These are phyloP conservation scores for Echria macrotheca DNA, from an alignment of 495 filamentous ascomycete genomes.

Conservation along the genomic window DNA sequence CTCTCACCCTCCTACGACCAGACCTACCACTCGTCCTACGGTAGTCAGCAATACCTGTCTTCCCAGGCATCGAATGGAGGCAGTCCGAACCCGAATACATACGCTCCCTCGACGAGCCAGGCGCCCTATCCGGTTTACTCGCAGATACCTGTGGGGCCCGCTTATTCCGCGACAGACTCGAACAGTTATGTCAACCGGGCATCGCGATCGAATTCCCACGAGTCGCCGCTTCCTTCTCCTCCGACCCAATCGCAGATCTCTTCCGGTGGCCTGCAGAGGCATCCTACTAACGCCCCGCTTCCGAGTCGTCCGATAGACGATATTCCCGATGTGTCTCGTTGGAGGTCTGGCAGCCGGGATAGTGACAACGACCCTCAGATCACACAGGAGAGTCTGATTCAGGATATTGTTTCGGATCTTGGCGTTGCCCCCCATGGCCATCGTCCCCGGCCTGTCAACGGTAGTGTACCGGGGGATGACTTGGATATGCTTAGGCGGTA, in stretches of 20 bases:
- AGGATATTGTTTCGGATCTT: slow-evolving; percentile 50
- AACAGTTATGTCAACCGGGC: slow-evolving; percentile 35
- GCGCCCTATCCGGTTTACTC: slow-evolving; percentile 42
- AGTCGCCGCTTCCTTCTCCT: slow-evolving; percentile 38
- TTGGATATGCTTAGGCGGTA: slow-evolving; percentile 42
- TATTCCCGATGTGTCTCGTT: slow-evolving; percentile 33
- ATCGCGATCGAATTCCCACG: slow-evolving; percentile 39
- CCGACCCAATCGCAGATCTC: slow-evolving; percentile 23
- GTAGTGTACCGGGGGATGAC: slow-evolving; percentile 37
- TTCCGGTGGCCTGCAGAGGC: slow-evolving; percentile 36
- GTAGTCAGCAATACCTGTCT: slow-evolving; percentile 22
- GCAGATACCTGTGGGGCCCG: slow-evolving; percentile 43
- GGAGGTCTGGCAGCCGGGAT: slow-evolving; percentile 25
- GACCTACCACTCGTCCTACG: slow-evolving; percentile 20
- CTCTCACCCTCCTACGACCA: slow-evolving; percentile 25
- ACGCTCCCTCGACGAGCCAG: too few relatives aligned
- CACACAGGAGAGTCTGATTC: slow-evolving; percentile 46
- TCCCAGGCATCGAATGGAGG: slow-evolving; percentile 29
- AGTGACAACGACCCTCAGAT: slow-evolving; percentile 32
- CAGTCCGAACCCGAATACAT: slow-evolving; percentile 15
- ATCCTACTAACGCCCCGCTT: slow-evolving; percentile 51
- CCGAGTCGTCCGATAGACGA: slow-evolving; percentile 47
- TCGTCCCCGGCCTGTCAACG: slow-evolving; percentile 28
- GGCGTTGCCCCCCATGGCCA: slow-evolving; percentile 28
- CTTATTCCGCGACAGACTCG: slow-evolving; percentile 37